These are phyloP conservation scores for Cladophialophora chaetospira DNA, from an alignment of 2,329 filamentous ascomycete genomes.

Conservation along the genomic window DNA sequence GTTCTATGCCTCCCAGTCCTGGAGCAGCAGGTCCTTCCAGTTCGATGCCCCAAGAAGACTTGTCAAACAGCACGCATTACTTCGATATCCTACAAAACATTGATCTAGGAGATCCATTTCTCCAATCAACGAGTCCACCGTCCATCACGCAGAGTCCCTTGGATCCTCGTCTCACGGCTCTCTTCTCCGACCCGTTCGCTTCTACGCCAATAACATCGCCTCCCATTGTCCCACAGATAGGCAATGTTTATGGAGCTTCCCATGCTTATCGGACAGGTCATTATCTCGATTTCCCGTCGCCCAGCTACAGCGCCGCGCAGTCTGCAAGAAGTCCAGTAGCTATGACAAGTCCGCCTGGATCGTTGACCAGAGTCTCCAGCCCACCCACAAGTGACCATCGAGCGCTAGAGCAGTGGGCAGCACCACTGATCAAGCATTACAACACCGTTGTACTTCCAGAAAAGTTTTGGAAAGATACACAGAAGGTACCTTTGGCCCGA, in stretches of 20 bases:
- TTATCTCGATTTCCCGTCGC: conserved; percentile 14
- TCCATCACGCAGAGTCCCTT: conserved; percentile 8
- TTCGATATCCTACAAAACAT: conserved; percentile 19
- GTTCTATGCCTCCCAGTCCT: conserved; percentile 16
- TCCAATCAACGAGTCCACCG: conserved; percentile 17
- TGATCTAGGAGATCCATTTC: conserved; percentile 12
- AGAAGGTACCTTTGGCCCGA: conserved; percentile 19
- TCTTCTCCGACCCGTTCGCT: conserved; percentile 21
- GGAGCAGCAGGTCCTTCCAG: conserved; percentile 3
- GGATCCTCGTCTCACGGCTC: conserved; percentile 18
- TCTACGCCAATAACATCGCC: conserved; percentile 10
- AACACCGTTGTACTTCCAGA: conserved; percentile 26
- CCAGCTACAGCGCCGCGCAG: background rate
- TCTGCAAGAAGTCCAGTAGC: background rate
- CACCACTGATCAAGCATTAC: conserved; percentile 26
- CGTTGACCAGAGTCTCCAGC: conserved; percentile 8
- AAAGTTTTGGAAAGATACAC: conserved; percentile 27
- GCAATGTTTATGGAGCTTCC: conserved; percentile 6
- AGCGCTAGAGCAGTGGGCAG: conserved; percentile 27
- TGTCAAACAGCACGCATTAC: conserved; percentile 5
- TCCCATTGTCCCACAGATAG: background rate
- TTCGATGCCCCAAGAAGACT: conserved; percentile 5
- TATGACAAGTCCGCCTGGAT: conserved; percentile 1
- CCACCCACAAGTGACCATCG: conserved; percentile 6
- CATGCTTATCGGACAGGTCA: conserved; percentile 15